Base-by-base conservation (phyloP, 140 eudicot species). In the Cichorium intybus region DNA sequence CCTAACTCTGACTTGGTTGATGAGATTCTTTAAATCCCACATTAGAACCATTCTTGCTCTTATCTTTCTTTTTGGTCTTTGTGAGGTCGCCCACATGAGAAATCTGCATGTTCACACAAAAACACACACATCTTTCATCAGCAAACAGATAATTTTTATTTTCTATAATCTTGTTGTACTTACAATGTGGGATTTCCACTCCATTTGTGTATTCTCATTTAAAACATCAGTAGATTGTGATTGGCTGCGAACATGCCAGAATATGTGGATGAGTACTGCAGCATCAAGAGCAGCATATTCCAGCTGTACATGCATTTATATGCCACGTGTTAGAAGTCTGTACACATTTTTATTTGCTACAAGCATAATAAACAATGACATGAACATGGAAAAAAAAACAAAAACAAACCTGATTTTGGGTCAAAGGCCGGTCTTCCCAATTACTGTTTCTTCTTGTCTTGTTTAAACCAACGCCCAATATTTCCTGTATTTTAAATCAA, bases 241-340 rank as follows among this genome's bases (percentile, higher is more conserved):
- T 17, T 82, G 88, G 69, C 61, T 67, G 37, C 95, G 77, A 7
- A 82, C 84, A 60, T 84, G 99, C 62, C 73, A 67, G 74, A 94
- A 94, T 77, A 94, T 87, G 79, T 79, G 97, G 75, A 94, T 56
- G 56, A 94, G 97, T 12, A 89, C 97, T 57, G 80, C 97, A 71
- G 97, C 99, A 63, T 94, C 97, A 69, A 94, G 95, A 76, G 99
- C 99, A 60, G 99, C 99, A 68, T 94, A 94, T 60, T 94, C 97
- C 55, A 94, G 84, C 99, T 93, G 95, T 71, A 76, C 10, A 24
- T 35, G 7, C 47, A 65, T 55, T 49, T 15, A 68, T 11, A 63
- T 61, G 41, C 7, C 0, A 43, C 55, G 26, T 47, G 67, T 69
- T 22, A 69, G 29, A 37, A 37, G 2, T 10, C 16, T 10, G 2